Base-by-base conservation (phyloP, 257 asterid genomes). In the Osmanthus fragrans region DNA sequence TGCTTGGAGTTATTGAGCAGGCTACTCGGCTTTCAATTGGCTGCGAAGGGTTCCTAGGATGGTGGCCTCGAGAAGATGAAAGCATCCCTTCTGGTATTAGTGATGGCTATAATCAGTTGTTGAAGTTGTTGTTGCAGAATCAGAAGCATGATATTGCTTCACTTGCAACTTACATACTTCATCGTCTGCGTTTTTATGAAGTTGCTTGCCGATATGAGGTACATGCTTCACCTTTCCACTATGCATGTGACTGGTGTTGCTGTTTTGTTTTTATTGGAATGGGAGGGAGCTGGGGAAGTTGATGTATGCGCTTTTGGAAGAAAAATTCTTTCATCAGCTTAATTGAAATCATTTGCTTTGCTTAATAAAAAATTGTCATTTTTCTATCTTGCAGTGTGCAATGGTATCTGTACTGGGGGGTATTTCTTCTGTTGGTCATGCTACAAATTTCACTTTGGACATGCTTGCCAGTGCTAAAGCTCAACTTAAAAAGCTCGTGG, bases 121-220 rank as follows among this genome's bases (percentile, higher is more conserved):
- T 96, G 94, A 93, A 89, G 90, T 66, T 96, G 87, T 86, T 96
- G 81, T 79, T 96, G 89, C 93, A 89, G 87, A 89, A 81, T 83
- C 96, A 83, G 81, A 91, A 96, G 83, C 97, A 95, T 84, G 97
- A 90, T 86, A 88, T 93, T 82, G 98, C 97, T 67, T 90, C 96
- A 73, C 90, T 90, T 75, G 88, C 93, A 70, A 87, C 98, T 71
- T 88, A 90, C 84, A 84, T 93, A 82, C 99, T 96, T 87, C 91
- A 93, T 78, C 98, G 97, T 70, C 11, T 88, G 85, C 96, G 93
- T 45, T 83, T 88, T 51, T 96, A 93, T 87, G 99, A 96, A 89
- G 92, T 92, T 85, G 90, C 97, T 80, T 90, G 96, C 66, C 86
- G 95, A 93, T 93, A 89, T 80, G 99, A 96, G 97, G 99, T 96